Percentiles rank a stretch among this genome's conserved stretches.
Evolutionary conservation across 2,329 filamentous ascomycete genomes (phyloP).

Genomic region (Alternaria sp.): DNA sequence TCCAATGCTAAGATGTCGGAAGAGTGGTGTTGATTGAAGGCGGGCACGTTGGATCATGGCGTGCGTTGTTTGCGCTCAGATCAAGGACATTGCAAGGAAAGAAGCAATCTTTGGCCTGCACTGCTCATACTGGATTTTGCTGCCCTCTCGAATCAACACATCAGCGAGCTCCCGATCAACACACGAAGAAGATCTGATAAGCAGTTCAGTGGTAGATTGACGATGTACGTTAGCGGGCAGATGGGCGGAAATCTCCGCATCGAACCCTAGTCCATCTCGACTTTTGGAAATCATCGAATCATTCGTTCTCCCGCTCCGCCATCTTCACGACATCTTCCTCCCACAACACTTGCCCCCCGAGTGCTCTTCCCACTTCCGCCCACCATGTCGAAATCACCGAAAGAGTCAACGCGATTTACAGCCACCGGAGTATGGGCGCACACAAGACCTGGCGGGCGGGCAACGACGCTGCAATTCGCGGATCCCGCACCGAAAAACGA

Average conservation of each 20-base stretch:
- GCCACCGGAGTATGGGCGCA: conserved; percentile 73
- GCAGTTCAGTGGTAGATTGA: background rate
- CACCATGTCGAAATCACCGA: conserved; percentile 69
- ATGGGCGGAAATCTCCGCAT: conserved; percentile 39
- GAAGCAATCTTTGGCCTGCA: background rate
- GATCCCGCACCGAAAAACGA: conserved; percentile 54
- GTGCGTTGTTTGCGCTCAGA: conserved; percentile 12
- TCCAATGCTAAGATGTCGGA: background rate
- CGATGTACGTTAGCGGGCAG: conserved; percentile 16
- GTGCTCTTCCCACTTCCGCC: conserved; percentile 3
- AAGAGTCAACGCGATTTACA: conserved; percentile 81
- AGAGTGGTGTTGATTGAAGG: background rate
- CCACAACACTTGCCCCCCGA: conserved; percentile 7
- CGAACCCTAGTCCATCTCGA: conserved; percentile 31
- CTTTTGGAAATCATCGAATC: conserved; percentile 42
- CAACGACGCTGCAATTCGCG: conserved; percentile 49
- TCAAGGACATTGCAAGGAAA: conserved; percentile 12
- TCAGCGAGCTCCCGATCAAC: background rate
- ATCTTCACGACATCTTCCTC: conserved; percentile 16
- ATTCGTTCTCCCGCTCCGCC: conserved; percentile 35
- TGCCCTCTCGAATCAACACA: background rate
- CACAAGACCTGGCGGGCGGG: conserved; percentile 61
- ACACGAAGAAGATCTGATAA: background rate
- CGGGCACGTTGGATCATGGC: conserved; percentile 14
- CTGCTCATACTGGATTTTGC: background rate